phyloP scores from a whole-genome alignment of 192 early-diverging fungal species.

The Bifiguratus adelaidae region DNA sequence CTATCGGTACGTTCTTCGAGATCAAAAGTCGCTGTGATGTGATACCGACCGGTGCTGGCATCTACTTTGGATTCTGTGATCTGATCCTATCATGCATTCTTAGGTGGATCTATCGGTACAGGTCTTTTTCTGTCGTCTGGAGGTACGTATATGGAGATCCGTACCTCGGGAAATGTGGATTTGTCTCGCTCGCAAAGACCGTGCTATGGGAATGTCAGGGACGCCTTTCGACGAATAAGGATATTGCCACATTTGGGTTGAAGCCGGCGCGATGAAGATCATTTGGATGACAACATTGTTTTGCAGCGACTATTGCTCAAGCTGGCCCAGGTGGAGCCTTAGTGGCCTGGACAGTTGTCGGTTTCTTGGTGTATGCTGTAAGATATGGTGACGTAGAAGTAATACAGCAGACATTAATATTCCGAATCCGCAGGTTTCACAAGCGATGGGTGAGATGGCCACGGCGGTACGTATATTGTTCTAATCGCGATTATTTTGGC shows the following conservation, averaged over 20 bases:
- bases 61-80: neutral
- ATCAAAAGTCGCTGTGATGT: neutral
- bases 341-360: constrained; percentile 44
- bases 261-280: too few relatives aligned
- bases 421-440: too few relatives aligned
- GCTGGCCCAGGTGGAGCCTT: constrained; percentile 58
- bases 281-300: neutral
- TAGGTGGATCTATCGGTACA: constrained; percentile 29
- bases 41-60: neutral
- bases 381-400: too few relatives aligned
- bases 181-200: neutral
- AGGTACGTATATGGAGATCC: neutral
- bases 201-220: neutral
- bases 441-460: constrained; percentile 56
- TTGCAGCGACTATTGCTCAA: constrained; percentile 3
- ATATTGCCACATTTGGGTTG: too few relatives aligned
- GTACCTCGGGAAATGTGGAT: neutral
- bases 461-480: constrained; percentile 16
- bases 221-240: too few relatives aligned
- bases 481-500: neutral
- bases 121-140: constrained; percentile 27
- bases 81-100: neutral
- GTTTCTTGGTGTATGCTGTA: constrained; percentile 44
- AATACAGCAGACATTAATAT: too few relatives aligned
- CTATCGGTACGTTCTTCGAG: neutral